Evolutionary conservation across 805 yeast species (phyloP).

Genomic region (Tetrapisispora taiwanensis): DNA sequence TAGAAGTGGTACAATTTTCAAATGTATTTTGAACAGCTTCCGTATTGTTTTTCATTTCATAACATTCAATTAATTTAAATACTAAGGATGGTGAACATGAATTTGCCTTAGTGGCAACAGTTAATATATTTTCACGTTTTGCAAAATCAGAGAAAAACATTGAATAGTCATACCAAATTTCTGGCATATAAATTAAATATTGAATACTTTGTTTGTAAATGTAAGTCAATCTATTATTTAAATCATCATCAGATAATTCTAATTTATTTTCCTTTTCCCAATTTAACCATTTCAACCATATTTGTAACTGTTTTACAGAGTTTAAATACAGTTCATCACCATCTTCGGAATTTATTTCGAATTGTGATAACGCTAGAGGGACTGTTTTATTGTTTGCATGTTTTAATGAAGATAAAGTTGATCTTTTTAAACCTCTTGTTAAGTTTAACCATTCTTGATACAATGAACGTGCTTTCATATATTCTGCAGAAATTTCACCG

Average conservation of each 20-base stretch:
- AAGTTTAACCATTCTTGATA: constrained; percentile 58
- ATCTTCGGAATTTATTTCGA: constrained; percentile 2
- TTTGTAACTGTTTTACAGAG: constrained; percentile 31
- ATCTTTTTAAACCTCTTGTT: constrained; percentile 41
- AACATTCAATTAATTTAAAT: constrained; percentile 56
- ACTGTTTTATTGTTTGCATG: constrained; percentile 23
- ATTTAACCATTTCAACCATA: constrained; percentile 67
- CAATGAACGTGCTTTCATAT: constrained; percentile 78
- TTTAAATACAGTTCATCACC: constrained; percentile 4
- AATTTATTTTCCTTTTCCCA: constrained; percentile 72
- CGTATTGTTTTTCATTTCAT: constrained; percentile 47
- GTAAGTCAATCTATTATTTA: constrained; percentile 52
- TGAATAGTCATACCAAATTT: constrained; percentile 33
- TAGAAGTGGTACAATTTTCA: constrained; percentile 39
- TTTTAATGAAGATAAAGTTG: constrained; percentile 19
- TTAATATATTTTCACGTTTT: constrained; percentile 31
- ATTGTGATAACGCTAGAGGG: constrained; percentile 9
- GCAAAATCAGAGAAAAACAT: constrained; percentile 21
- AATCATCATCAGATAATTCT: constrained; percentile 40
- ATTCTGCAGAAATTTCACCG: constrained; percentile 70
- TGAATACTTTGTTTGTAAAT: constrained; percentile 60
- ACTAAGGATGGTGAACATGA: constrained; percentile 61
- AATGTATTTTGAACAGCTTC: constrained; percentile 43
- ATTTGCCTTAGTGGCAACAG: constrained; percentile 49
- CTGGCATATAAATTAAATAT: constrained; percentile 24